Conservation (phyloP, 2,329 filamentous ascomycete genomes). For the Verticillium tricorpus region DNA sequence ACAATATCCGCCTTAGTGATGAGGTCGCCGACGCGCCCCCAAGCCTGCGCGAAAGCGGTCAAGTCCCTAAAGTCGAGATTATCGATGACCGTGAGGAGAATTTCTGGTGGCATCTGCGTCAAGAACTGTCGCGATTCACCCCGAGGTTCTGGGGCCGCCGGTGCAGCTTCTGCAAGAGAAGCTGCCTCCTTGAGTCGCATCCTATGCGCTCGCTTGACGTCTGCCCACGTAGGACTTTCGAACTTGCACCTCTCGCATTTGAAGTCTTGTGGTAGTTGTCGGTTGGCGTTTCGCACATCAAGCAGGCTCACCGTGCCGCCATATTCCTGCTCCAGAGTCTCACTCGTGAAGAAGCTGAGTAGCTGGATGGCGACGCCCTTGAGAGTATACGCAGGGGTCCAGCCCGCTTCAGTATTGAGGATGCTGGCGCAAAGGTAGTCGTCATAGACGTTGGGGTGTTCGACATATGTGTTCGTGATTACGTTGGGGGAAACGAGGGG, state of each 20-base stretch:
- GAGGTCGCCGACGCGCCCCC: slow-evolving; percentile 27
- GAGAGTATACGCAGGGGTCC: slow-evolving; percentile 46
- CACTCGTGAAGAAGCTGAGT: slow-evolving; percentile 47
- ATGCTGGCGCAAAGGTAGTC: slow-evolving; percentile 43
- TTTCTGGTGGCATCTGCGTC: slow-evolving; percentile 30
- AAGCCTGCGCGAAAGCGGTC: slow-evolving; percentile 28
- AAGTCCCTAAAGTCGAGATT: slow-evolving; percentile 30
- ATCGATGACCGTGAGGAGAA: slow-evolving; percentile 30
- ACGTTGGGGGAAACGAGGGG: slow-evolving; percentile 34
- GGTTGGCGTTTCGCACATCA: slow-evolving; percentile 13
- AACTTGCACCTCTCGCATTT: slow-evolving; percentile 21
- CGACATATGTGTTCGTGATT: slow-evolving; percentile 33
- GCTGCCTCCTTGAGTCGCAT: background rate
- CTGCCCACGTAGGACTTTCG: slow-evolving; percentile 2
- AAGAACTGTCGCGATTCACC: background rate
- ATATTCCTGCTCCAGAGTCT: slow-evolving; percentile 35
- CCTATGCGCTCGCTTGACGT: slow-evolving; percentile 4
- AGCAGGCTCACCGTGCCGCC: slow-evolving; percentile 19
- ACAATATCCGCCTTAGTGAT: slow-evolving; percentile 29
- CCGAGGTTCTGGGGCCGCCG: slow-evolving; percentile 6
- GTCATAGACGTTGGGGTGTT: slow-evolving; percentile 40
- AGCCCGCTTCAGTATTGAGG: slow-evolving; percentile 34
- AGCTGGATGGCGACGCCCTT: slow-evolving; percentile 45
- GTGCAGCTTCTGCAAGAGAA: slow-evolving; percentile 14
- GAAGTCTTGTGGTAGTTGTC: slow-evolving; percentile 10